A percentile compares a stretch with the other conserved stretches of the same genome.
These are phyloP conservation scores for Populus deltoides DNA, from an alignment of 345 rosid species.

Conservation along the genomic window DNA sequence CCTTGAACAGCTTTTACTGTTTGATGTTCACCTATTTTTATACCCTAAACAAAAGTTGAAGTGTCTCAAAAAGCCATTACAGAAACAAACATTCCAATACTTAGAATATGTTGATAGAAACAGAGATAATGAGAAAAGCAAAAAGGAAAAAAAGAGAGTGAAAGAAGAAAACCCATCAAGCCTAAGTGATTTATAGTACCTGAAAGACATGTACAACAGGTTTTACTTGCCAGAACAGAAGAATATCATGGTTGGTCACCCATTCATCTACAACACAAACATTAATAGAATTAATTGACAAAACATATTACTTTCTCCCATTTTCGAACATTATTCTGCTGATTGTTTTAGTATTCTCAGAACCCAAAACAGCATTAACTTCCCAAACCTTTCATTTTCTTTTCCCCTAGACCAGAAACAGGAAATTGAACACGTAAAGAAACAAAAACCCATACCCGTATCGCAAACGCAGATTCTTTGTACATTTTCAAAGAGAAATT, in stretches of 20 bases:
- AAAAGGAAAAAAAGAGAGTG: background rate
- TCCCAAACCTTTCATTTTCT: background rate
- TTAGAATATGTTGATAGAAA: too few species aligned
- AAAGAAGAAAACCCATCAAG: background rate
- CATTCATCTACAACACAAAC: conserved; percentile 61
- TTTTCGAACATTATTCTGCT: background rate
- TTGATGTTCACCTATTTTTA: background rate
- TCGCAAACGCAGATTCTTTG: conserved; percentile 69
- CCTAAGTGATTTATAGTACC: conserved; percentile 40
- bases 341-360: background rate
- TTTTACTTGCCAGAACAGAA: conserved; percentile 97
- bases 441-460: conserved; percentile 45
- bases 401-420: background rate
- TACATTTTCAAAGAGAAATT: conserved; percentile 69
- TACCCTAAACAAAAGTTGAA: background rate
- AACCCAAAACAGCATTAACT: background rate
- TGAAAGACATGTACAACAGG: conserved; percentile 90
- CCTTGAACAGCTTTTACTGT: background rate
- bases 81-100: too few species aligned
- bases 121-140: too few species aligned
- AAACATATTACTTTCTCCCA: too few species aligned
- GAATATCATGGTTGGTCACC: conserved; percentile 67
- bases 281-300: background rate
- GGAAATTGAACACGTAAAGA: background rate
- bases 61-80: background rate